phyloP scores from a whole-genome alignment of 306 rosid species.

The Trifolium dubium region DNA sequence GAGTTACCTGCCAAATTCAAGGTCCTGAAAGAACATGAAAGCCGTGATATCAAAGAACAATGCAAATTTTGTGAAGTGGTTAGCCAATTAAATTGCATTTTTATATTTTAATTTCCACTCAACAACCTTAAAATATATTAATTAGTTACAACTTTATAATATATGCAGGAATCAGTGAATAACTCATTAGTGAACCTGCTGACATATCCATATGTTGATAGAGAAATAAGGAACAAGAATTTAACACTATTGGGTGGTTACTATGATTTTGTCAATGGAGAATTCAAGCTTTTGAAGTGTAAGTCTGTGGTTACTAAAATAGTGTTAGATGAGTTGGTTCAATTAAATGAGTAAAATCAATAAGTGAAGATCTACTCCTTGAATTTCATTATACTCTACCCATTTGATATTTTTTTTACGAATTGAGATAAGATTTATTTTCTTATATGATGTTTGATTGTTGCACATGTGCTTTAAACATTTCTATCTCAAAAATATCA shows the following conservation, averaged over 20 bases:
- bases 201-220: slow-evolving; percentile 61
- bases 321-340: too few species aligned
- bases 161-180: slow-evolving; percentile 64
- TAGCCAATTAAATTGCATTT: background rate
- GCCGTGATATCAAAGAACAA: slow-evolving; percentile 19
- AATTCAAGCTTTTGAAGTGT: slow-evolving; percentile 60
- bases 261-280: slow-evolving; percentile 65
- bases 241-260: slow-evolving; percentile 55
- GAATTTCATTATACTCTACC: too few species aligned
- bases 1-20: slow-evolving; percentile 56
- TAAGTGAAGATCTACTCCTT: too few species aligned
- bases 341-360: too few species aligned
- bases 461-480: too few species aligned
- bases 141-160: background rate
- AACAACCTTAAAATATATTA: background rate
- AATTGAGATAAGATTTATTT: too few species aligned
- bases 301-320: slow-evolving; percentile 24
- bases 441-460: too few species aligned
- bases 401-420: too few species aligned
- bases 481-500: too few species aligned
- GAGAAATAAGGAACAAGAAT: slow-evolving; percentile 26
- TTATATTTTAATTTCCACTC: background rate
- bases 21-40: slow-evolving; percentile 37
- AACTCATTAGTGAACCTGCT: slow-evolving; percentile 56
- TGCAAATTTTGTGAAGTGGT: slow-evolving; percentile 58